Conservation (phyloP, 768 basidiomycete genomes). For the Lanmaoa rubissima region DNA sequence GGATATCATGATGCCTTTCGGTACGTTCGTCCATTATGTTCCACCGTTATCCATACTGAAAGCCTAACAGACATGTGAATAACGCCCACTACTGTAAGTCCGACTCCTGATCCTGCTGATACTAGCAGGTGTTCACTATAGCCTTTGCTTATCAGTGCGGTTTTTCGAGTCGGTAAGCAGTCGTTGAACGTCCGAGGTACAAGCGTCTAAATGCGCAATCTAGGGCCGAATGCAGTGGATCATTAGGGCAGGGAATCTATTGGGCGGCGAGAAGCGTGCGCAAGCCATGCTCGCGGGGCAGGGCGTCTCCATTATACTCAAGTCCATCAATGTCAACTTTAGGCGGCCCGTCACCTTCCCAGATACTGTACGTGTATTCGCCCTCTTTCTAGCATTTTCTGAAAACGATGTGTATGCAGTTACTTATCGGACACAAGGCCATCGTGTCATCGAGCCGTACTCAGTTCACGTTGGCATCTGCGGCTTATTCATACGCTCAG, state of each 20-base stretch:
- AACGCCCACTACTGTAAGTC: slow-evolving; percentile 67
- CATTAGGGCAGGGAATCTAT: slow-evolving; percentile 48
- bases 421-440: slow-evolving; percentile 64
- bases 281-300: slow-evolving; percentile 58
- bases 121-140: not conserved
- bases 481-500: slow-evolving; percentile 66
- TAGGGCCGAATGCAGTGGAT: slow-evolving; percentile 74
- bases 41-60: not conserved
- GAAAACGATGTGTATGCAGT: slow-evolving; percentile 32
- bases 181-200: not conserved
- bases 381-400: not conserved
- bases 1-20: slow-evolving; percentile 79
- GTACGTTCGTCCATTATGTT: slow-evolving; percentile 33
- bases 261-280: slow-evolving; percentile 57
- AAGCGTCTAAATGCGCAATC: not conserved
- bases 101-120: not conserved
- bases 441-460: slow-evolving; percentile 36
- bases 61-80: slow-evolving; percentile 62
- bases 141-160: slow-evolving; percentile 42
- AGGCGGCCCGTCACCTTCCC: slow-evolving; percentile 72
- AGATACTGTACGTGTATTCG: slow-evolving; percentile 55
- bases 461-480: slow-evolving; percentile 50
- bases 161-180: slow-evolving; percentile 66
- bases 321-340: slow-evolving; percentile 65
- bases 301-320: slow-evolving; percentile 73